These are phyloP conservation scores for Tillandsia leiboldiana DNA, from an alignment of 176 grass and related monocot genomes.

Conservation along the genomic window DNA sequence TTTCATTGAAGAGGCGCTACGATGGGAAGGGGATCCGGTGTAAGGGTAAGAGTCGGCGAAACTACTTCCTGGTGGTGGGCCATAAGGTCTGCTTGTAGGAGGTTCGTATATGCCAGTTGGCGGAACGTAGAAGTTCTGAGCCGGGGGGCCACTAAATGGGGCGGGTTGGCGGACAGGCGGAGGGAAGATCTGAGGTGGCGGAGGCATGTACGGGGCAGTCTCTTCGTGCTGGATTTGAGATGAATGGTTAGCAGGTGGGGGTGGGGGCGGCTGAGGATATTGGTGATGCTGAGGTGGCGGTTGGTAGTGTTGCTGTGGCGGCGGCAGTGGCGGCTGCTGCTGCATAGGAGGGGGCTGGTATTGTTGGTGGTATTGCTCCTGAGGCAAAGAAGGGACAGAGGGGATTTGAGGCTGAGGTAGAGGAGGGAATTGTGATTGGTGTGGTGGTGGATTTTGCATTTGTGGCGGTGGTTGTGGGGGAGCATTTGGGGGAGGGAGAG, in stretches of 20 bases:
- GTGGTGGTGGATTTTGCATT: conserved; percentile 32
- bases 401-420: conserved; percentile 34
- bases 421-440: conserved; percentile 43
- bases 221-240: conserved; percentile 45
- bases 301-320: conserved; percentile 28
- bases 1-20: conserved; percentile 42
- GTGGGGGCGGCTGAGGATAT: conserved; percentile 37
- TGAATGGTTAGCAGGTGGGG: conserved; percentile 31
- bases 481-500: conserved; percentile 45
- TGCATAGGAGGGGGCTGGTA: conserved; percentile 21
- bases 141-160: conserved; percentile 33
- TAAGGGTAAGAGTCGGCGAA: conserved; percentile 55
- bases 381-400: conserved; percentile 19
- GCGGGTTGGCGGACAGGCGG: conserved; percentile 30
- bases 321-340: conserved; percentile 3
- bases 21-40: conserved; percentile 55
- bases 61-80: conserved; percentile 29
- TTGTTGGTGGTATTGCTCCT: conserved; percentile 40
- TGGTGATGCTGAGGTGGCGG: conserved; percentile 32
- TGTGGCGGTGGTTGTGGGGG: conserved; percentile 28
- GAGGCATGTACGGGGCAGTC: conserved; percentile 34
- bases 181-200: conserved; percentile 40
- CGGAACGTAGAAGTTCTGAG: conserved; percentile 50
- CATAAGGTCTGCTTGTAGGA: conserved; percentile 41
- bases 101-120: conserved; percentile 44